These are phyloP conservation scores for Salix arbutifolia DNA, from an alignment of 345 rosid species.

Conservation along the genomic window DNA sequence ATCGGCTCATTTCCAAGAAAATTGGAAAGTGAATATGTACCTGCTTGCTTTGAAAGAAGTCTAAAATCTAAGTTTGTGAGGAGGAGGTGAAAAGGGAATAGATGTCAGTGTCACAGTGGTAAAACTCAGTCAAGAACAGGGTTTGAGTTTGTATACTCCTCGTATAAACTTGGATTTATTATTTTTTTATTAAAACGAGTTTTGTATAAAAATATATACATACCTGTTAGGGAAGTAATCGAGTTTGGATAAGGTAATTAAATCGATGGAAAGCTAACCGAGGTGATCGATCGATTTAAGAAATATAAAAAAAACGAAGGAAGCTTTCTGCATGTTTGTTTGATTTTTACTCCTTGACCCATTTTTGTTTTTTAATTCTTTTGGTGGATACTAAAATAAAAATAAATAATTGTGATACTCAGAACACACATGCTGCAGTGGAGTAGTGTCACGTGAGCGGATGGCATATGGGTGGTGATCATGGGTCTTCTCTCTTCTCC, in stretches of 20 bases:
- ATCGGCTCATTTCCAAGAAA: neutral
- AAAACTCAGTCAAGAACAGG: no score
- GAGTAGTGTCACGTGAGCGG: slow-evolving; percentile 1
- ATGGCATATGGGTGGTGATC: neutral
- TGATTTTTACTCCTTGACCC: neutral
- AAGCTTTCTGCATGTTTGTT: neutral
- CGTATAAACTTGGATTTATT: no score
- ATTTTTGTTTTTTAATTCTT: neutral
- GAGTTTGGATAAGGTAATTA: no score
- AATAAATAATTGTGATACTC: neutral
- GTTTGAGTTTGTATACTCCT: no score
- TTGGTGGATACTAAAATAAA: neutral
- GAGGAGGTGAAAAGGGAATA: neutral
- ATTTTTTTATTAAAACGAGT: no score
- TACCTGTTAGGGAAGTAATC: no score
- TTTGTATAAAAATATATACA: no score
- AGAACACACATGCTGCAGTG: neutral
- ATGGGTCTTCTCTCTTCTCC: neutral
- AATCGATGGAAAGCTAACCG: no score
- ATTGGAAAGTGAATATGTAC: neutral
- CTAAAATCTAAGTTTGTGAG: neutral
- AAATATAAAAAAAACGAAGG: neutral
- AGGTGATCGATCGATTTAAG: no score
- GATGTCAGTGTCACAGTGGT: no score
- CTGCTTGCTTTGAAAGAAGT: neutral